Conservation (phyloP, 1,139 yeast species). For the Kodamaea sp. region DNA sequence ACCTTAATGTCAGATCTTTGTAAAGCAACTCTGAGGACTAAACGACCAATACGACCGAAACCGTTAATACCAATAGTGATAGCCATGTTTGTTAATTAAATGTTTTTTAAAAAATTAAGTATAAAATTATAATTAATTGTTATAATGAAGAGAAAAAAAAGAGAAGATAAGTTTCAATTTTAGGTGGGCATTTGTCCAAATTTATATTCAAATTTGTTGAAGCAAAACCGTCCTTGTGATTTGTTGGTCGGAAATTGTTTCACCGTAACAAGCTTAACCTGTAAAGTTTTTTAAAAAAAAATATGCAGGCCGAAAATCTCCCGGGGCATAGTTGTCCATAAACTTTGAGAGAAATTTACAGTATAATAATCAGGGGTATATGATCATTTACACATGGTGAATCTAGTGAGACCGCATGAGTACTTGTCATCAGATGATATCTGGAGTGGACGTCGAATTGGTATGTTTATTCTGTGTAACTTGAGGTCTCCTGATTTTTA, state of each 20-base stretch:
- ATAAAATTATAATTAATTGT: background rate
- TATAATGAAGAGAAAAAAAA: background rate
- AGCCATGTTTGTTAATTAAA: slow-evolving; percentile 17
- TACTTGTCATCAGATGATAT: too few relatives aligned
- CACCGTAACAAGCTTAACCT: too few relatives aligned
- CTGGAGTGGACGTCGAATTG: too few relatives aligned
- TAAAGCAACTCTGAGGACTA: slow-evolving; percentile 77
- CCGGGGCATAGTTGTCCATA: slow-evolving; percentile 1
- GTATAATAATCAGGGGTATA: background rate
- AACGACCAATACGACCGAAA: slow-evolving; percentile 87
- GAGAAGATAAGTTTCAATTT: too few relatives aligned
- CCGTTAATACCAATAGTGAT: slow-evolving; percentile 73
- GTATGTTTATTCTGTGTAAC: too few relatives aligned
- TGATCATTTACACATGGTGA: background rate
- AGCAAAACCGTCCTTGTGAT: too few relatives aligned
- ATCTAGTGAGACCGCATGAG: background rate
- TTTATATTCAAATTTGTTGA: slow-evolving; percentile 2
- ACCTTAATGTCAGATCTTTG: slow-evolving; percentile 67
- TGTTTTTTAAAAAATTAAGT: slow-evolving; percentile 1
- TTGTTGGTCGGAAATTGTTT: too few relatives aligned
- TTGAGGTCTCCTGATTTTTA: too few relatives aligned
- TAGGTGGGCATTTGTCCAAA: slow-evolving; percentile 1
- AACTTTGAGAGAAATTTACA: background rate
- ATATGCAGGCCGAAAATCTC: background rate
- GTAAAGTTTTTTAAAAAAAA: too few relatives aligned